Percentiles rank a stretch among this genome's conserved stretches.
phyloP scores from a whole-genome alignment of 495 filamentous ascomycete species.

The Penicillium verhagenii region DNA sequence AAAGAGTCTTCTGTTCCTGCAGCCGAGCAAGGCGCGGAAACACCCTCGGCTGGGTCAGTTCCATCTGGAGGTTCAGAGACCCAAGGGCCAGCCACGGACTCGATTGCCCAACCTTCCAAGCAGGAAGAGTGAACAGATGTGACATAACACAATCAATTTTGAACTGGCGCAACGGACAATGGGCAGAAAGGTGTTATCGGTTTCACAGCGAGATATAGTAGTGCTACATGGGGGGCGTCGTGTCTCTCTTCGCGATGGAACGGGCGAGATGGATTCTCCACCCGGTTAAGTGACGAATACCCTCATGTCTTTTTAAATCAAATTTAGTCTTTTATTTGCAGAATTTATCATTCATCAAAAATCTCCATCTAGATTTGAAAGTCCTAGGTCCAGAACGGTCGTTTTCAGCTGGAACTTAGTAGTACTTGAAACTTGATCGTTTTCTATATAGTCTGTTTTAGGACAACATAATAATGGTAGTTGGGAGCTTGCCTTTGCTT shows the following conservation, averaged over 20 bases:
- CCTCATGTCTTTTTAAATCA: constrained; percentile 5
- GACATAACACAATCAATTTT: constrained; percentile 19
- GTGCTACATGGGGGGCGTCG: constrained; percentile 20
- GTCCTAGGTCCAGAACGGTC: not conserved
- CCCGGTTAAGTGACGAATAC: not conserved
- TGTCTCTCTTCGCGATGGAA: constrained; percentile 14
- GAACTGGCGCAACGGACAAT: constrained; percentile 42
- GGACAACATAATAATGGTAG: too few relatives aligned
- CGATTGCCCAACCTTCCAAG: constrained; percentile 29
- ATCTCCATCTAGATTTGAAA: not conserved
- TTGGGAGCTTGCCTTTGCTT: too few relatives aligned
- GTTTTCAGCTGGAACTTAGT: not conserved
- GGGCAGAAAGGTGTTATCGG: constrained; percentile 45
- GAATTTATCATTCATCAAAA: not conserved
- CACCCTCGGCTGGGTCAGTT: constrained; percentile 16
- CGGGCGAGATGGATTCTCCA: constrained; percentile 3
- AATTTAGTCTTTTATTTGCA: constrained; percentile 1
- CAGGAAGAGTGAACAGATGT: constrained; percentile 30
- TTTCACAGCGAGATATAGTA: constrained; percentile 24
- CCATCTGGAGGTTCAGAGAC: constrained; percentile 20
- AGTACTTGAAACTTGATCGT: too few relatives aligned
- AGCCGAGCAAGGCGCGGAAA: constrained; percentile 17
- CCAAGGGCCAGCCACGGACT: constrained; percentile 24
- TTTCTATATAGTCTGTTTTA: too few relatives aligned
- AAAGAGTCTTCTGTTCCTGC: constrained; percentile 23